phyloP scores from a whole-genome alignment of 768 basidiomycete species.

The Rhodosporidiobolus odoratus region DNA sequence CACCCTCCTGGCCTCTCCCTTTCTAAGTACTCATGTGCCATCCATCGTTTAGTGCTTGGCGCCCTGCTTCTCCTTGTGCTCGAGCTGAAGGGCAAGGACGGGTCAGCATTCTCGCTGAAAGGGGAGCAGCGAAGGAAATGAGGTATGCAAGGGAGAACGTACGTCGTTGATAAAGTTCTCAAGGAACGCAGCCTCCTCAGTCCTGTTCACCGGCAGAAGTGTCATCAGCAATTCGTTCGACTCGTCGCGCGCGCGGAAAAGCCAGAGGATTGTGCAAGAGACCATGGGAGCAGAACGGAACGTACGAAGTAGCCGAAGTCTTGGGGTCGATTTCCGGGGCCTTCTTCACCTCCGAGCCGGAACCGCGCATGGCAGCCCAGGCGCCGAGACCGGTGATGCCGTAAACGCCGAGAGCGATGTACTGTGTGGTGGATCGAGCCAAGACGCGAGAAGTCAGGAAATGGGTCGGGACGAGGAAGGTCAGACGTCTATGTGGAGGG shows the following conservation, averaged over 20 bases:
- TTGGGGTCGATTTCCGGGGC: constrained; percentile 1
- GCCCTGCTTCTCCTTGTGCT: constrained; percentile 29
- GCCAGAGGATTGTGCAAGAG: too few relatives aligned
- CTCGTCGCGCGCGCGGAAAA: too few relatives aligned
- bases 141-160: too few relatives aligned
- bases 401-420: constrained; percentile 27
- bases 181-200: constrained; percentile 31
- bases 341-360: constrained; percentile 1
- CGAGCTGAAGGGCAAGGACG: neutral
- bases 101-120: neutral
- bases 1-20: neutral
- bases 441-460: too few relatives aligned
- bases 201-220: neutral
- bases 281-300: neutral
- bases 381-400: constrained; percentile 30
- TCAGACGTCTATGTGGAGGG: too few relatives aligned
- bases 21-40: neutral
- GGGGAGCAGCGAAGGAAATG: neutral
- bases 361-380: constrained; percentile 23
- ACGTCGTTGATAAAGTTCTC: constrained; percentile 35
- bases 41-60: constrained; percentile 21
- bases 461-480: too few relatives aligned
- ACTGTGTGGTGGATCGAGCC: too few relatives aligned
- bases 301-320: constrained; percentile 17
- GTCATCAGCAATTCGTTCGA: neutral